Percentiles rank a stretch among this genome's conserved stretches.
phyloP scores from a whole-genome alignment of 345 rosid species.

The Citrus glauca region DNA sequence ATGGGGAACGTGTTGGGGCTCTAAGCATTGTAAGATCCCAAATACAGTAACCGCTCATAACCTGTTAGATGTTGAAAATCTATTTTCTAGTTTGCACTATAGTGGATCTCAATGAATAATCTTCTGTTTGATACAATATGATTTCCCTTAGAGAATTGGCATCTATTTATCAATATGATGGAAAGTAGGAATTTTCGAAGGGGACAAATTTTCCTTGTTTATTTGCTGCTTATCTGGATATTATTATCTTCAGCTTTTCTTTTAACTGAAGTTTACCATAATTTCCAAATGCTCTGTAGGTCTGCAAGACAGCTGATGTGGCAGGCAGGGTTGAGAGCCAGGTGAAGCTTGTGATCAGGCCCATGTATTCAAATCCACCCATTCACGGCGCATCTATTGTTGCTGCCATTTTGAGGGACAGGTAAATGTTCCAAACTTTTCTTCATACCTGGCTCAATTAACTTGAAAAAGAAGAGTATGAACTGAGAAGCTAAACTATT shows the following conservation, averaged over 20 bases:
- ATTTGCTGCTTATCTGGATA: neutral
- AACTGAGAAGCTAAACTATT: neutral
- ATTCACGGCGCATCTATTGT: constrained; percentile 90
- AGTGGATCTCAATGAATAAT: neutral
- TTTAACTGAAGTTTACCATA: neutral
- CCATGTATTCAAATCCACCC: constrained; percentile 93
- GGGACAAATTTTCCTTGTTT: neutral
- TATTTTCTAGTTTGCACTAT: neutral
- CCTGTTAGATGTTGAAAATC: neutral
- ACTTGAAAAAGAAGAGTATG: neutral
- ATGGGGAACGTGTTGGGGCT: constrained; percentile 96
- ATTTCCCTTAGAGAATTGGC: neutral
- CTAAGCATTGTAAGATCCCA: constrained; percentile 77
- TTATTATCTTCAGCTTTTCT: neutral
- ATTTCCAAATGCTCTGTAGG: constrained; percentile 33
- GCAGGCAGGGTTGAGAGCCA: constrained; percentile 80
- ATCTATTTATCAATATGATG: neutral
- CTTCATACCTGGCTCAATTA: neutral
- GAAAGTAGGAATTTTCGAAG: neutral
- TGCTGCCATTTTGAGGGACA: constrained; percentile 66
- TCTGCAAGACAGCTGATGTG: constrained; percentile 79
- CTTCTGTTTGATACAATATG: neutral
- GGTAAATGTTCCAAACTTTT: constrained; percentile 25
- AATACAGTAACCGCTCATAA: neutral
- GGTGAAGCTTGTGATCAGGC: constrained; percentile 81